phyloP scores from a whole-genome alignment of 208 protist species.

The Acanthamoeba lugdunensis region DNA sequence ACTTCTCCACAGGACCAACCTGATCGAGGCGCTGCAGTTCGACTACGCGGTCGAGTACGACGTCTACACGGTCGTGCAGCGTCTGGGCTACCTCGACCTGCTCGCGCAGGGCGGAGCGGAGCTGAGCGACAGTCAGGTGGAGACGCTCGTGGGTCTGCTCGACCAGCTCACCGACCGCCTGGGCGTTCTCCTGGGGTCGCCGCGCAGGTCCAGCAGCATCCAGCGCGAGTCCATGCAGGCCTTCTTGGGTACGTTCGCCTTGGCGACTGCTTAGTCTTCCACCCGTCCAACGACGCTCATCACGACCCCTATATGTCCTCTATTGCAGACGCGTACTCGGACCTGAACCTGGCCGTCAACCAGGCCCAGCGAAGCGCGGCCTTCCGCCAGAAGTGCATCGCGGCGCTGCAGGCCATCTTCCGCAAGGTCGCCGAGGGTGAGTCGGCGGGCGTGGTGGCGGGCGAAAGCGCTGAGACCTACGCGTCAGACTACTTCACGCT shows the following conservation, averaged over 20 bases:
- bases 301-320: no score
- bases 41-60: slow-evolving; percentile 26
- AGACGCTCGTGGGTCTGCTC: background rate
- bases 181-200: background rate
- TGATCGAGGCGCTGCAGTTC: background rate
- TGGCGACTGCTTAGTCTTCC: background rate
- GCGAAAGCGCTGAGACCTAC: background rate
- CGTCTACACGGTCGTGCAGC: background rate
- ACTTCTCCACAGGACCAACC: background rate
- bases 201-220: background rate
- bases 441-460: background rate
- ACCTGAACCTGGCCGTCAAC: background rate
- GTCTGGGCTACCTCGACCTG: background rate
- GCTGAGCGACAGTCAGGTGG: background rate
- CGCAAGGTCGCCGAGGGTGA: background rate
- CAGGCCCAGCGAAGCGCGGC: background rate
- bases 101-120: background rate
- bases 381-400: background rate
- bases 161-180: background rate
- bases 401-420: background rate
- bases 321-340: background rate
- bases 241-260: background rate
- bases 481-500: background rate
- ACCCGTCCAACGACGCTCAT: no score
- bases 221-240: background rate